These are phyloP conservation scores for Penicillium frequentans DNA, from an alignment of 2,329 filamentous ascomycete species.

Conservation along the genomic window DNA sequence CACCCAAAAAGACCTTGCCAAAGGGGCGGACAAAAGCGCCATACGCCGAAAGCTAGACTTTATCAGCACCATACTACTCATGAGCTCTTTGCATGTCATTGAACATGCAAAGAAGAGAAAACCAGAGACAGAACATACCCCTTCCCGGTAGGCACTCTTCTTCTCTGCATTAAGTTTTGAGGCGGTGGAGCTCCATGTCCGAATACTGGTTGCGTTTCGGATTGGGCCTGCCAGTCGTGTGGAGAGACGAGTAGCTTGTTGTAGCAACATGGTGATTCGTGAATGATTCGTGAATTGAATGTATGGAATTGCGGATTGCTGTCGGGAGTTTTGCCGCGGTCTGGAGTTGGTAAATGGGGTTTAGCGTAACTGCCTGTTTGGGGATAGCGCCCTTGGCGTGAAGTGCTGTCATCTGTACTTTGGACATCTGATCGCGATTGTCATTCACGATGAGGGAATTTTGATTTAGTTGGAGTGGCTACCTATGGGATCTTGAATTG, in stretches of 20 bases:
- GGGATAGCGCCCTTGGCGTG: constrained; percentile 10
- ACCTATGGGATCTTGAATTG: too few species aligned
- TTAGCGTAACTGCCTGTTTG: constrained; percentile 8
- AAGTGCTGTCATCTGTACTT: neutral
- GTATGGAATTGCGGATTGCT: constrained; percentile 2
- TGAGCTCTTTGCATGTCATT: neutral
- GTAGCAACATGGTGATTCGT: constrained; percentile 9
- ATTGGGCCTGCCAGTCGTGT: neutral
- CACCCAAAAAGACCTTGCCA: constrained; percentile 49
- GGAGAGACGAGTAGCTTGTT: constrained; percentile 5
- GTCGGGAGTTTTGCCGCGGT: constrained; percentile 3
- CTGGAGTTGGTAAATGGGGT: constrained; percentile 9
- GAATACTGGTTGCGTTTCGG: neutral
- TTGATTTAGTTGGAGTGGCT: neutral
- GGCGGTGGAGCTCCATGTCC: constrained; percentile 9
- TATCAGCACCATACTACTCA: neutral
- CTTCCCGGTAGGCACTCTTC: constrained; percentile 29
- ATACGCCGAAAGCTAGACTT: constrained; percentile 39
- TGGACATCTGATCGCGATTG: neutral
- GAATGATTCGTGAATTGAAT: neutral
- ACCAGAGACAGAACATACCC: constrained; percentile 19
- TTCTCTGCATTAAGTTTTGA: constrained; percentile 10
- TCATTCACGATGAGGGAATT: neutral
- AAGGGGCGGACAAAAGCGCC: constrained; percentile 44
- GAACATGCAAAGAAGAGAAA: neutral